Evolutionary conservation across 345 rosid species (phyloP).

Genomic region (Cardamine resedifolia): DNA sequence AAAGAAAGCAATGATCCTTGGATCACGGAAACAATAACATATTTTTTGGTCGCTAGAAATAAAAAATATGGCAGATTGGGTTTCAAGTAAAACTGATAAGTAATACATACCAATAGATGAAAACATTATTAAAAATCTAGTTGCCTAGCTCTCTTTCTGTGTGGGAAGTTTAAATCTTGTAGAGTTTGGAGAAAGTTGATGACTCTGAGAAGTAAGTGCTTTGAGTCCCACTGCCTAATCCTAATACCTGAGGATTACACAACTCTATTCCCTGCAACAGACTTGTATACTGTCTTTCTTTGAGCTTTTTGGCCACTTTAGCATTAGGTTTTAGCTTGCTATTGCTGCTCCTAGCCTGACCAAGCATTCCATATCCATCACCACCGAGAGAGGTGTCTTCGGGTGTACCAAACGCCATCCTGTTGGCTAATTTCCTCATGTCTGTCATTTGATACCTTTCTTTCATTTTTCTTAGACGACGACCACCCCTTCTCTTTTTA

Average conservation of each 20-base stretch:
- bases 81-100: no score
- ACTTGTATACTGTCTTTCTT: conserved; percentile 65
- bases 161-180: conserved; percentile 18
- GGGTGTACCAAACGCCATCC: conserved; percentile 77
- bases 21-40: no score
- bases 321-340: conserved; percentile 78
- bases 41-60: no score
- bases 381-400: no score
- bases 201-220: conserved; percentile 81
- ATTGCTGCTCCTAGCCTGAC: conserved; percentile 77
- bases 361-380: conserved; percentile 98
- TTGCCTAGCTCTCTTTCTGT: conserved; percentile 37
- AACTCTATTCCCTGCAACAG: conserved; percentile 79
- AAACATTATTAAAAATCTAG: no score
- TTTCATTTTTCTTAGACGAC: conserved; percentile 79
- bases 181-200: conserved; percentile 65
- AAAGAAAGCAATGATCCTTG: no score
- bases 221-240: conserved; percentile 63
- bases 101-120: no score
- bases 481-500: conserved; percentile 86
- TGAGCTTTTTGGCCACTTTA: conserved; percentile 81
- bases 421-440: conserved; percentile 79
- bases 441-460: conserved; percentile 82
- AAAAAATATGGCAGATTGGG: no score
- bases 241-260: conserved; percentile 65